A percentile compares a stretch with the other conserved stretches of the same genome.
phyloP scores from a whole-genome alignment of 106 monocot species.

The Chionographis japonica region DNA sequence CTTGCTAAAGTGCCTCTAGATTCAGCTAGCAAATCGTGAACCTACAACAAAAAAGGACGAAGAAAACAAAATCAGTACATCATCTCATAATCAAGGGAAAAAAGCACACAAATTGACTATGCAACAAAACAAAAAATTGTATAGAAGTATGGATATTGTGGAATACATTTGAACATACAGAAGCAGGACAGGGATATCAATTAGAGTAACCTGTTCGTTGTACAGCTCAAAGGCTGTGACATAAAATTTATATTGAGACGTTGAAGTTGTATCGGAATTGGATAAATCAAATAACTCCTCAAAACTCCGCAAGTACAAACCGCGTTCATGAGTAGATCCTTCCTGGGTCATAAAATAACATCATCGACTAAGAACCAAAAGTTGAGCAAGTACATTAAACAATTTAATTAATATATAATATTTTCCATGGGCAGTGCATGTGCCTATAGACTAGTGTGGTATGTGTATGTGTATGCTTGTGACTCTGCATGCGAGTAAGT shows the following conservation, averaged over 20 bases:
- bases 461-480: too few relatives aligned
- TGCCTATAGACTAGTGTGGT: too few relatives aligned
- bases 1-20: conserved; percentile 25
- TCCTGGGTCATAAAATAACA: conserved; percentile 41
- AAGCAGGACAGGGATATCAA: background rate
- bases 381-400: background rate
- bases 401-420: background rate
- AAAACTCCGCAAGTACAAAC: conserved; percentile 83
- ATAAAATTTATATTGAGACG: conserved; percentile 71
- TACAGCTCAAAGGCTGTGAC: conserved; percentile 83
- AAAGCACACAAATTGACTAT: background rate
- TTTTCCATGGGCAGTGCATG: too few relatives aligned
- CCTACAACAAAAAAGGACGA: conserved; percentile 33
- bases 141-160: too few relatives aligned
- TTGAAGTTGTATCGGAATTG: conserved; percentile 75
- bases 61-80: background rate
- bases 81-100: background rate
- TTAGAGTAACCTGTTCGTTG: conserved; percentile 74
- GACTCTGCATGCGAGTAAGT: too few relatives aligned
- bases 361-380: background rate
- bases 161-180: background rate
- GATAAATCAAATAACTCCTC: conserved; percentile 98
- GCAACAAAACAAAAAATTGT: too few relatives aligned
- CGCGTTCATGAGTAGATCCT: conserved; percentile 90
- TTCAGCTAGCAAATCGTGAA: conserved; percentile 64